Evolutionary conservation across 2,329 filamentous ascomycete species (phyloP), one percentile per base, ranked within the genome.

Genomic region (Ophiostoma sp.): DNA sequence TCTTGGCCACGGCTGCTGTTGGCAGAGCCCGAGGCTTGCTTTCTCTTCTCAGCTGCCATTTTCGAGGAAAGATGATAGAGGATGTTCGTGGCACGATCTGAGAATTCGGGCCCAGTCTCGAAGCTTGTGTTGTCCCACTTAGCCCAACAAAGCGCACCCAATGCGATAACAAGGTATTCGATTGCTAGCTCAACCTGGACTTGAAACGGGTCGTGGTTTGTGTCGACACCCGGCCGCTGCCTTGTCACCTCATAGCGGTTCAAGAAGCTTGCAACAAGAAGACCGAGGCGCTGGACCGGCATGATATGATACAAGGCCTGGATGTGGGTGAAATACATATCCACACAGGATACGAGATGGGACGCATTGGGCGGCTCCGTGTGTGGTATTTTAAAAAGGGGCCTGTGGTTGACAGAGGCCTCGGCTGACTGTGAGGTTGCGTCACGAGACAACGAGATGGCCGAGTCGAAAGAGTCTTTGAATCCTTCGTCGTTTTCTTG

Each of bases 101-200:
- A 76, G 15, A 75, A 74, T 0, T 71, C 71, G 0, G 73, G 71
- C 0, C 73, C 76, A 0, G 74, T 42, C 15, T 72, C 75, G 12
- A 71, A 55, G 2, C 72, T 55, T 1, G 50, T 70, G 1, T 57
- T 59, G 36, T 75, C 72, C 42, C 50, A 52, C 57, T 74, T 76
- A 25, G 72, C 72, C 70, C 63, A 70, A 48, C 72, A 75, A 11
- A 76, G 66, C 9, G 74, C 74, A 1, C 76, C 76, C 1, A 77
- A 22, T 2, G 76, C 74, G 45, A 77, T 73, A 17, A 77, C 73
- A 2, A 77, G 72, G 15, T 75, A 42, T 28, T 75, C 74, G 8
- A 75, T 69, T 39, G 59, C 75, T 7, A 55, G 22, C 15, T 73
- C 57, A 11, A 72, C 39, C 1, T 55, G 71, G 3, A 8, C 2